Conservation (phyloP, 306 rosid species). For the Cyclanthera cordifolia region DNA sequence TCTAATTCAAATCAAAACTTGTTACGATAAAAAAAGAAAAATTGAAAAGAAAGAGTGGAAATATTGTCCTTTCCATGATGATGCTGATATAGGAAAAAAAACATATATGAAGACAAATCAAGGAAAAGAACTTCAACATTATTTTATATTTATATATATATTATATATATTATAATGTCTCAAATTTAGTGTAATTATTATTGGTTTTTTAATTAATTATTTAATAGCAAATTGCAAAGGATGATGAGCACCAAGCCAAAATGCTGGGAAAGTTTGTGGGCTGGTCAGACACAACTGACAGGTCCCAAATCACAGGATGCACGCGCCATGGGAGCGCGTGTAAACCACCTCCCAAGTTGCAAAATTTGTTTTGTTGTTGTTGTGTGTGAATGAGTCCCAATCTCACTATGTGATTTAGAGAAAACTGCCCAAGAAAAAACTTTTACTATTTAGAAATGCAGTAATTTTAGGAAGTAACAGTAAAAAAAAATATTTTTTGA, state of each 20-base stretch:
- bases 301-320: background rate
- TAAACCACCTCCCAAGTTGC: background rate
- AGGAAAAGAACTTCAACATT: background rate
- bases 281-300: background rate
- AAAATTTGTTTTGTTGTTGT: background rate
- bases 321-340: background rate
- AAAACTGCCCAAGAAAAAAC: no score
- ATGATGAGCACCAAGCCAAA: background rate
- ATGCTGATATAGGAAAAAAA: slow-evolving; percentile 3
- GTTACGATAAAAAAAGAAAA: no score
- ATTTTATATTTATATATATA: no score
- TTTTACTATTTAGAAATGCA: background rate
- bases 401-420: no score
- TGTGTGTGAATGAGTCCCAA: background rate
- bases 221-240: background rate
- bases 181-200: background rate
- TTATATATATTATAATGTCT: background rate
- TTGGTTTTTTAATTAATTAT: background rate
- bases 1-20: no score
- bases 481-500: no score
- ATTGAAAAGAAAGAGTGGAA: background rate
- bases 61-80: slow-evolving; percentile 1
- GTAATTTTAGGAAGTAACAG: background rate
- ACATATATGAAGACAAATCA: background rate
- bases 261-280: slow-evolving; percentile 11